Conservation (phyloP, 768 basidiomycete genomes). For the Saitozyma podzolica region DNA sequence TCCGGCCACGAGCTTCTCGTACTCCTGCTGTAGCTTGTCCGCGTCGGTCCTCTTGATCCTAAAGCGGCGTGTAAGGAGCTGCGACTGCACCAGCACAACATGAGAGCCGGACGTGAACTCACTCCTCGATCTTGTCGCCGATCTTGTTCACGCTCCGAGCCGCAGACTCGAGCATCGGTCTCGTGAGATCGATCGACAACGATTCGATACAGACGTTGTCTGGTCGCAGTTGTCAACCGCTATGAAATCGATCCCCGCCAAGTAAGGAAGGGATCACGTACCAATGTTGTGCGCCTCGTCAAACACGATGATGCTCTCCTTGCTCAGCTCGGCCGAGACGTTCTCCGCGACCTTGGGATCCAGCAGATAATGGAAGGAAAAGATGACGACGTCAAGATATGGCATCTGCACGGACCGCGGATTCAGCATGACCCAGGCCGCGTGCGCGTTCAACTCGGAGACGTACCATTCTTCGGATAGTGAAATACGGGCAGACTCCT, state of each 20-base stretch:
- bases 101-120: constrained; percentile 42
- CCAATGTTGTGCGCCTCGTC: constrained; percentile 99
- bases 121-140: constrained; percentile 93
- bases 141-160: constrained; percentile 80
- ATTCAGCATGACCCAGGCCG: background rate
- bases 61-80: background rate
- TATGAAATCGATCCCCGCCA: background rate
- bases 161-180: constrained; percentile 96
- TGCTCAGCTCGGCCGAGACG: constrained; percentile 95
- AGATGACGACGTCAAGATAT: constrained; percentile 93
- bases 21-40: constrained; percentile 92
- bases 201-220: constrained; percentile 99
- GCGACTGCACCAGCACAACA: background rate
- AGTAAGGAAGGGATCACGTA: constrained; percentile 49
- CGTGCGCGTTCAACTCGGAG: background rate
- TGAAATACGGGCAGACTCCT: constrained; percentile 90
- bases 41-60: constrained; percentile 95
- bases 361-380: constrained; percentile 97
- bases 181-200: constrained; percentile 90
- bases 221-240: constrained; percentile 36
- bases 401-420: constrained; percentile 66
- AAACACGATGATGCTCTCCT: constrained; percentile 97
- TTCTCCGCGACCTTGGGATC: constrained; percentile 99
- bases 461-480: constrained; percentile 88
- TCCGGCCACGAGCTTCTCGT: constrained; percentile 90